phyloP scores from a whole-genome alignment of 2,329 filamentous ascomycete genomes.

The Alternaria brassicicola region DNA sequence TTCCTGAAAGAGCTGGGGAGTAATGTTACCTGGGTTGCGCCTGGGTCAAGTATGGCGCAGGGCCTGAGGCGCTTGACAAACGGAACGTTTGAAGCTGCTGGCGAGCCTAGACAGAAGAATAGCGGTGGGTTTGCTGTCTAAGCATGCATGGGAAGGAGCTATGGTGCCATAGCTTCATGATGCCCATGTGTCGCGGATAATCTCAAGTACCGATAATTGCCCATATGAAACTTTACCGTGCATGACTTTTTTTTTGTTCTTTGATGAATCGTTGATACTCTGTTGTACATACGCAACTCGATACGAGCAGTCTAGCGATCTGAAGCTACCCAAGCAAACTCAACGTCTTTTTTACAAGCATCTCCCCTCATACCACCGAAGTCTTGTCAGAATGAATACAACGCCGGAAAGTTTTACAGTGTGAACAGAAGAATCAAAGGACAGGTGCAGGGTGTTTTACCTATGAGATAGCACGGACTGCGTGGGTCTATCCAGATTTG shows the following conservation, averaged over 20 bases:
- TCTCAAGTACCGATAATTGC: background rate
- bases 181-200: background rate
- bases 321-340: background rate
- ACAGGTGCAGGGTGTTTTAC: conserved; percentile 5
- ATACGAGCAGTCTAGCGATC: background rate
- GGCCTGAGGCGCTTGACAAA: conserved; percentile 65
- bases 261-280: background rate
- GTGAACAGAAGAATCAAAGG: background rate
- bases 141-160: background rate
- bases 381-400: background rate
- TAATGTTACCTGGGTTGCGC: conserved; percentile 71
- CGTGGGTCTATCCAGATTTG: background rate
- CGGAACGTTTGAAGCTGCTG: conserved; percentile 77
- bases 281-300: conserved; percentile 1
- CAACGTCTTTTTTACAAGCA: background rate
- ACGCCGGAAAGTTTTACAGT: conserved; percentile 2
- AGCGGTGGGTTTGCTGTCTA: conserved; percentile 68
- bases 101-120: conserved; percentile 75
- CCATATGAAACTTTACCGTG: background rate
- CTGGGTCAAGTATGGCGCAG: conserved; percentile 72
- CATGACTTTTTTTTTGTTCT: background rate
- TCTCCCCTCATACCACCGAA: background rate
- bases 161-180: background rate
- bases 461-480: background rate
- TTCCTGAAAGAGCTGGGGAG: conserved; percentile 71